These are phyloP conservation scores for Phytopythium helicoides DNA, from an alignment of 352 stramenopile genomes.

Conservation along the genomic window DNA sequence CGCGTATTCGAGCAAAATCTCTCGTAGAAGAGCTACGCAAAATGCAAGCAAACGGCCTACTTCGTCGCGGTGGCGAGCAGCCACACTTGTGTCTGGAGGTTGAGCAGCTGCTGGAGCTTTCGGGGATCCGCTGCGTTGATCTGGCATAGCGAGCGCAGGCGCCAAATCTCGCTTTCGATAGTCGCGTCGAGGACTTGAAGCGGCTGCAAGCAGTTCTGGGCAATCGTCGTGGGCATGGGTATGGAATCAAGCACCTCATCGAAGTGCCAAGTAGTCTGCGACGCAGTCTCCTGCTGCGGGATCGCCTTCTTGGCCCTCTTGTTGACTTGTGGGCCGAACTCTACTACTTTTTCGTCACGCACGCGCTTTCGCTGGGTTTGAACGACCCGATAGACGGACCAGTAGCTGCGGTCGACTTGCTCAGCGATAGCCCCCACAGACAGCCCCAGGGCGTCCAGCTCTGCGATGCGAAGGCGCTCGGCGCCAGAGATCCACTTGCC, in stretches of 20 bases:
- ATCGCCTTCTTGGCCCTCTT: not conserved
- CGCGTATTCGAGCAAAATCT: too few relatives aligned
- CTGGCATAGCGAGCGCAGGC: conserved; percentile 9
- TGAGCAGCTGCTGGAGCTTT: conserved; percentile 27
- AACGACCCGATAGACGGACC: conserved; percentile 34
- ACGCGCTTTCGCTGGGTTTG: conserved; percentile 4
- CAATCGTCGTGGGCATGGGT: not conserved
- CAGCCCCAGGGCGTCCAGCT: conserved; percentile 37
- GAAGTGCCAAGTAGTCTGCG: too few relatives aligned
- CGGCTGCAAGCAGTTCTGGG: not conserved
- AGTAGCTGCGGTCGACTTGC: conserved; percentile 28
- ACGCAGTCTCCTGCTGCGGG: too few relatives aligned
- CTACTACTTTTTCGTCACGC: conserved; percentile 9
- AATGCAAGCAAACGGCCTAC: too few relatives aligned
- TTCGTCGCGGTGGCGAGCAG: conserved; percentile 1
- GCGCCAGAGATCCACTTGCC: conserved; percentile 36
- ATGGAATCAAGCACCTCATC: too few relatives aligned
- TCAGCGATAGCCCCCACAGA: conserved; percentile 32
- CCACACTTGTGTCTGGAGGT: conserved; percentile 30
- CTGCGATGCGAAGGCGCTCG: conserved; percentile 34
- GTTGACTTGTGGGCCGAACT: not conserved
- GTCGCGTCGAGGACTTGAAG: not conserved
- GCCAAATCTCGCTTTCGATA: conserved; percentile 26
- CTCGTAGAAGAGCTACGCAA: too few relatives aligned
- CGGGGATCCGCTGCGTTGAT: conserved; percentile 16